Evolutionary conservation across 345 rosid species (phyloP).

Genomic region (Rubroshorea leprosula): DNA sequence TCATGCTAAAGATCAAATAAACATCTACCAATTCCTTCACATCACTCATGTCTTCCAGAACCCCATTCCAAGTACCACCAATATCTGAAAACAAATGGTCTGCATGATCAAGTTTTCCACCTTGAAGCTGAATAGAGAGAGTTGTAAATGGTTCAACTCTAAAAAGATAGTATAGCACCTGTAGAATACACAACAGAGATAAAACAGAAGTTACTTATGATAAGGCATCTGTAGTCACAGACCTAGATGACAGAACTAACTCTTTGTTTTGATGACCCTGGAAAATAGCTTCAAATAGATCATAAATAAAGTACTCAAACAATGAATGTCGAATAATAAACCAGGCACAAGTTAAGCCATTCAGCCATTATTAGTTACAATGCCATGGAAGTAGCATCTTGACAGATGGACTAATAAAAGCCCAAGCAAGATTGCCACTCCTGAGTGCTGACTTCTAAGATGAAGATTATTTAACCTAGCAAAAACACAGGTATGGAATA

Average conservation of each 20-base stretch:
- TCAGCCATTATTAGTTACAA: background rate
- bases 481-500: background rate
- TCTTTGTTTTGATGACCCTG: background rate
- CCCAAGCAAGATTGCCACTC: slow-evolving; percentile 2
- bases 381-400: background rate
- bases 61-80: slow-evolving; percentile 93
- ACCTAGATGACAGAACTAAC: background rate
- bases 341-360: background rate
- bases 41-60: slow-evolving; percentile 97
- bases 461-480: background rate
- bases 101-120: slow-evolving; percentile 98
- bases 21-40: slow-evolving; percentile 91
- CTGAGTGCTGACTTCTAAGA: background rate
- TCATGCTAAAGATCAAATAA: slow-evolving; percentile 8
- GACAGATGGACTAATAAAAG: slow-evolving; percentile 1
- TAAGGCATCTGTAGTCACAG: background rate
- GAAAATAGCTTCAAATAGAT: background rate
- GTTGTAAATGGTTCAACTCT: slow-evolving; percentile 97
- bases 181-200: slow-evolving; percentile 23
- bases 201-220: slow-evolving; percentile 11
- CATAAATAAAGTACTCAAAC: no score
- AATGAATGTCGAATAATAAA: no score
- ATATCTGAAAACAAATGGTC: slow-evolving; percentile 94
- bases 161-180: slow-evolving; percentile 92
- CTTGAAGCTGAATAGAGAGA: slow-evolving; percentile 95